phyloP scores from a whole-genome alignment of 2,329 filamentous ascomycete species.

The Didymella pomorum region DNA sequence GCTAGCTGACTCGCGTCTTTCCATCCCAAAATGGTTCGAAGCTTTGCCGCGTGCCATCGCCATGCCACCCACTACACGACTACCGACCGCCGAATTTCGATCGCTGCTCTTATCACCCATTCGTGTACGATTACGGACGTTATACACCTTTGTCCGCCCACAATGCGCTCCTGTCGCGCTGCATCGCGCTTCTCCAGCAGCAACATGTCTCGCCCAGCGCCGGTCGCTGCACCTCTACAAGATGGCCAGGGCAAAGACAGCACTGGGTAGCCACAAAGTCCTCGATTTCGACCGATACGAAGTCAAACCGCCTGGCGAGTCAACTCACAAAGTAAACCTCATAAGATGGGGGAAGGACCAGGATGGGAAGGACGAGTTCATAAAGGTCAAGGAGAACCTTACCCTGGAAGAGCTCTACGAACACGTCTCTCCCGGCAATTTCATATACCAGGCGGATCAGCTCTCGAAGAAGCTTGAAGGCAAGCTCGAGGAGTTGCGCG shows the following conservation, averaged over 20 bases:
- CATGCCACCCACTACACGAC: conserved; percentile 26
- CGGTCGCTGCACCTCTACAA: conserved; percentile 41
- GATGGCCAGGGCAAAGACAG: conserved; percentile 34
- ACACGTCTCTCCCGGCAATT: conserved; percentile 30
- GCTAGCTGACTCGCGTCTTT: conserved; percentile 9
- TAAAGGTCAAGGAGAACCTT: conserved; percentile 23
- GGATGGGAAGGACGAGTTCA: not conserved
- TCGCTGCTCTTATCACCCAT: conserved; percentile 33
- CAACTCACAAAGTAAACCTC: conserved; percentile 33
- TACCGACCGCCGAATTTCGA: conserved; percentile 28
- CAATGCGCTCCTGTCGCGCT: conserved; percentile 18
- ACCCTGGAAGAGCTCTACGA: conserved; percentile 33
- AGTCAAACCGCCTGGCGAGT: conserved; percentile 11
- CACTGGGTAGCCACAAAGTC: conserved; percentile 39
- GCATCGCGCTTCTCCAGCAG: conserved; percentile 13
- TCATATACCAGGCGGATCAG: conserved; percentile 25
- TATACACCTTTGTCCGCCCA: conserved; percentile 26
- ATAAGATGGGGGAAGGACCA: conserved; percentile 11
- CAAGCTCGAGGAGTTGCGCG: conserved; percentile 5
- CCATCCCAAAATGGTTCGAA: not conserved
- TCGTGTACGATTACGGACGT: conserved; percentile 20
- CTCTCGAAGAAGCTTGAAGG: conserved; percentile 16
- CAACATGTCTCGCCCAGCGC: conserved; percentile 28
- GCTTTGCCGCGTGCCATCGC: conserved; percentile 10
- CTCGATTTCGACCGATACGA: conserved; percentile 29